Conservation (phyloP, 2,329 filamentous ascomycete genomes). For the Nigrospora osmanthi region DNA sequence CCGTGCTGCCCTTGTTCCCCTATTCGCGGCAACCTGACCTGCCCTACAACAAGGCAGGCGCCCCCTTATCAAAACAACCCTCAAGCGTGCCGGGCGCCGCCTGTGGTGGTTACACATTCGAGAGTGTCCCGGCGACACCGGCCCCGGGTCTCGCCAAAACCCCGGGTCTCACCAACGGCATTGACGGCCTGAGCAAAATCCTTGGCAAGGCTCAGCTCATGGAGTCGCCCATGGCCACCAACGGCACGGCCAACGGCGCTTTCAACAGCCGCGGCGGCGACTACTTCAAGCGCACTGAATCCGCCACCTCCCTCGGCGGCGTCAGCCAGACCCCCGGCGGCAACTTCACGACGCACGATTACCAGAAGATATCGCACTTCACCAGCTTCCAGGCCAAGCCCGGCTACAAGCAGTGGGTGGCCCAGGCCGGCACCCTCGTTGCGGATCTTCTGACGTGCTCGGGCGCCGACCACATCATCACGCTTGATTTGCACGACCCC, state of each 20-base stretch:
- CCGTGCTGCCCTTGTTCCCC: slow-evolving; percentile 89
- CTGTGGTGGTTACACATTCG: slow-evolving; percentile 69
- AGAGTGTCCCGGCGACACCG: slow-evolving; percentile 84
- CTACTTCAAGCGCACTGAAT: slow-evolving; percentile 5
- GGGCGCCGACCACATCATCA: slow-evolving; percentile 93
- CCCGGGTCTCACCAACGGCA: slow-evolving; percentile 47
- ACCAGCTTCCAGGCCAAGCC: slow-evolving; percentile 71
- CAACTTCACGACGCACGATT: slow-evolving; percentile 57
- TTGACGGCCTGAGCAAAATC: slow-evolving; percentile 5
- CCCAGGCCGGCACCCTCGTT: slow-evolving; percentile 89
- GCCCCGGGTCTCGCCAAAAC: slow-evolving; percentile 62
- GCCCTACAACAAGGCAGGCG: slow-evolving; percentile 92
- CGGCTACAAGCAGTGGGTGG: slow-evolving; percentile 98
- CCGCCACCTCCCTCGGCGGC: slow-evolving; percentile 4
- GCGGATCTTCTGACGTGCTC: slow-evolving; percentile 92
- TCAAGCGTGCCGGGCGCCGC: slow-evolving; percentile 30
- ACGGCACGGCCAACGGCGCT: slow-evolving; percentile 11
- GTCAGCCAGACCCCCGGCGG: slow-evolving; percentile 29
- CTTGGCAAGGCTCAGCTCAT: slow-evolving; percentile 1
- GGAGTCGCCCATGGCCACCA: not conserved
- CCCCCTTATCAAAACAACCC: slow-evolving; percentile 70
- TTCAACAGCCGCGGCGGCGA: slow-evolving; percentile 1
- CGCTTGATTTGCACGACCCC: slow-evolving; percentile 92
- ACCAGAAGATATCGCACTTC: slow-evolving; percentile 48
- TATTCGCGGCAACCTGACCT: slow-evolving; percentile 95